These are phyloP conservation scores for Capsicum baccatum DNA, from an alignment of 257 asterid species.

Conservation along the genomic window DNA sequence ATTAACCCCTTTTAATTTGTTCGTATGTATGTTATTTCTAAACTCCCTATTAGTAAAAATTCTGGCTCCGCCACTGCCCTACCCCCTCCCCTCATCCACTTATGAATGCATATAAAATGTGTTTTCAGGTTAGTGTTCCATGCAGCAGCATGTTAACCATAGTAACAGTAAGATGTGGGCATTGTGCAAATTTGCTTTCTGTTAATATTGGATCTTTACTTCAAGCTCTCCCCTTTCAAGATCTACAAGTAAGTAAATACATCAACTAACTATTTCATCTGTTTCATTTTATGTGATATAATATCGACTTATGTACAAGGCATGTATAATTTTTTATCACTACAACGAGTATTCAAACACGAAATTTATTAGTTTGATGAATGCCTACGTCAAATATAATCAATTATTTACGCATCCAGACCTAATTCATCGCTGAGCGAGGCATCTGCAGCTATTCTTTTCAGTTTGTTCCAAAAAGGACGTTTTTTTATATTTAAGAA, in stretches of 20 bases:
- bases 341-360: no score
- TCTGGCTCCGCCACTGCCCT: no score
- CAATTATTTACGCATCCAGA: neutral
- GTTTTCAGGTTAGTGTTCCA: slow-evolving; percentile 65
- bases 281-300: neutral
- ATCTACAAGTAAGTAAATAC: neutral
- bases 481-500: neutral
- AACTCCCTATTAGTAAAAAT: no score
- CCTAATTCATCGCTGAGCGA: neutral
- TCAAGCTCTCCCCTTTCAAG: slow-evolving; percentile 36
- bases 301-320: neutral
- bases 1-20: no score
- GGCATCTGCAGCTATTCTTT: neutral
- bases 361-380: neutral
- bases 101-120: no score
- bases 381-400: neutral
- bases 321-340: neutral
- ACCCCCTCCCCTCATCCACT: no score
- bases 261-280: neutral
- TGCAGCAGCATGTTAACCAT: slow-evolving; percentile 49
- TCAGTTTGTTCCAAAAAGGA: neutral
- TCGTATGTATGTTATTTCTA: no score
- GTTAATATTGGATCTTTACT: slow-evolving; percentile 47
- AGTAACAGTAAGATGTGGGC: slow-evolving; percentile 67
- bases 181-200: slow-evolving; percentile 57